Evolutionary conservation across 1,139 yeast genomes (phyloP).

Genomic region (Suhomyces yuchorum): DNA sequence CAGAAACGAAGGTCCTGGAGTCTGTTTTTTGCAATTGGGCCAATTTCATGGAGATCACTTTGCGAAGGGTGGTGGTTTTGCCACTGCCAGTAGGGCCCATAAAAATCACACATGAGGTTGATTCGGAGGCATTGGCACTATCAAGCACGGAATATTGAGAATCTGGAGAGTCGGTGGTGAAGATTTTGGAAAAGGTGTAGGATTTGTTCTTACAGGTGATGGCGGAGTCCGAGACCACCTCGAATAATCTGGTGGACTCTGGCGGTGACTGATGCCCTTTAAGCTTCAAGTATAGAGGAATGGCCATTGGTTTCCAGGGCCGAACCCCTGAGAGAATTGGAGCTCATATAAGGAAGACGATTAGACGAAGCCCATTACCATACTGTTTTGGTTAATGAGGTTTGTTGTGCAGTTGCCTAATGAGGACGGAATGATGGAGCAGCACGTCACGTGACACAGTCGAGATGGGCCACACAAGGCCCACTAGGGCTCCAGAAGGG

Average conservation of each 20-base stretch:
- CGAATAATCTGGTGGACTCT: conserved; percentile 13
- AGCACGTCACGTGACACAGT: background rate
- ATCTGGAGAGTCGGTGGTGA: conserved; percentile 11
- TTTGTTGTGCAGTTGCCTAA: conserved; percentile 10
- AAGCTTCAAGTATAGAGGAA: conserved; percentile 30
- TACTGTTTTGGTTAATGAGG: conserved; percentile 12
- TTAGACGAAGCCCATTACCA: conserved; percentile 12
- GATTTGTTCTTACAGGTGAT: conserved; percentile 24
- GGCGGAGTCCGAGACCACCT: conserved; percentile 17
- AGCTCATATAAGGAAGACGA: conserved; percentile 4
- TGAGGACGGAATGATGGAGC: background rate
- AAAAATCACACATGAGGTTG: conserved; percentile 24
- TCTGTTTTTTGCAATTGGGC: conserved; percentile 1
- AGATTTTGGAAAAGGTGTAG: conserved; percentile 28
- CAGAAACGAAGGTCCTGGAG: conserved; percentile 19
- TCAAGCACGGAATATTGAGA: conserved; percentile 18
- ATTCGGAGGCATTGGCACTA: conserved; percentile 6
- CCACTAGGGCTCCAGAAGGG: background rate
- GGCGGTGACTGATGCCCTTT: conserved; percentile 19
- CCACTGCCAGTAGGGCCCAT: conserved; percentile 42
- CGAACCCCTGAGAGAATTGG: conserved; percentile 1
- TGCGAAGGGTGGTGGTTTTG: conserved; percentile 32
- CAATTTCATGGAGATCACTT: conserved; percentile 17
- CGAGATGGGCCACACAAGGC: background rate
- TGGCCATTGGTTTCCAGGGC: conserved; percentile 14